These are phyloP conservation scores for Neophaeococcomyces mojaviensis DNA, from an alignment of 2,329 filamentous ascomycete genomes.

Conservation along the genomic window DNA sequence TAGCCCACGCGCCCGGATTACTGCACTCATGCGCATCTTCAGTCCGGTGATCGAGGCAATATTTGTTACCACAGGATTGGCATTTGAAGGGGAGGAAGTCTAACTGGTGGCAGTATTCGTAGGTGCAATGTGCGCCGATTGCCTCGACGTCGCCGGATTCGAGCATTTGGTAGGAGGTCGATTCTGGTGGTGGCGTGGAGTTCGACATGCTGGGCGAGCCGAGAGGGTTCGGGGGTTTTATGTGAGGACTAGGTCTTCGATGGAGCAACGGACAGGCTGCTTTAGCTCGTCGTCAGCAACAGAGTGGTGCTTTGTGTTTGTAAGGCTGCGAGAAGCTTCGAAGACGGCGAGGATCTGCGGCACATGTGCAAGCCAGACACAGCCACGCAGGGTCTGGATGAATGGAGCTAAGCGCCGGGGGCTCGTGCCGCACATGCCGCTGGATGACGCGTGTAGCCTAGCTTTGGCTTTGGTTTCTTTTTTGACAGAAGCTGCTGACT, in stretches of 20 bases:
- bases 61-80: constrained; percentile 76
- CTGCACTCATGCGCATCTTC: constrained; percentile 70
- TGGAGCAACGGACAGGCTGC: neutral
- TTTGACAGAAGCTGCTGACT: no score
- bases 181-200: constrained; percentile 14
- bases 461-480: no score
- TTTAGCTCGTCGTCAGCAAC: neutral
- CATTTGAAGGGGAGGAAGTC: constrained; percentile 95
- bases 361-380: no score
- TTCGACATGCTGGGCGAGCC: constrained; percentile 17
- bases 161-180: constrained; percentile 17
- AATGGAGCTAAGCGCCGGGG: no score
- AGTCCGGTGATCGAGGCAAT: constrained; percentile 87
- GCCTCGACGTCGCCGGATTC: constrained; percentile 67
- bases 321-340: constrained; percentile 2
- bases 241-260: neutral
- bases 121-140: constrained; percentile 85
- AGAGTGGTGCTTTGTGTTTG: neutral
- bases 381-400: no score
- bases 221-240: neutral
- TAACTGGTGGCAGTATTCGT: constrained; percentile 83
- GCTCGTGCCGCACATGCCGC: no score
- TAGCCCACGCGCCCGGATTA: constrained; percentile 55
- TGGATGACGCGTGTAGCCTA: no score
- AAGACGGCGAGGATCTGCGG: no score